Percentiles rank a stretch among this genome's conserved stretches.
These are phyloP conservation scores for Komagataella pastoris DNA, from an alignment of 805 yeast species.

Conservation along the genomic window DNA sequence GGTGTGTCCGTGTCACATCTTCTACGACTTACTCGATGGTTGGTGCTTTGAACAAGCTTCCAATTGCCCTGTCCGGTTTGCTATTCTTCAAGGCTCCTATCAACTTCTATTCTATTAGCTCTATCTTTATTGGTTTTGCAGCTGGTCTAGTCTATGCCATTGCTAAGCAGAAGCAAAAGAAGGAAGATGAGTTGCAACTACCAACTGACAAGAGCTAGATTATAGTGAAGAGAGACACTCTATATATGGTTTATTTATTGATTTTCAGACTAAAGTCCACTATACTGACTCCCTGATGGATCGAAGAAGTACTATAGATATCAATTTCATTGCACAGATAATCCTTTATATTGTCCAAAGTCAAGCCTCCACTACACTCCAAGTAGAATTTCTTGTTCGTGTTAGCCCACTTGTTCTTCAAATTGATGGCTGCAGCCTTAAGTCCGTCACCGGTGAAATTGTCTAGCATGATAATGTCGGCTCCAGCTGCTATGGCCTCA, in stretches of 20 bases:
- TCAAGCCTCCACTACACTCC: slow-evolving; percentile 90
- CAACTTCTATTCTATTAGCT: slow-evolving; percentile 79
- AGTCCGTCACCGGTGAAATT: slow-evolving; percentile 63
- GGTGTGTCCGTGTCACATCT: slow-evolving; percentile 99
- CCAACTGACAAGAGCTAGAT: slow-evolving; percentile 10
- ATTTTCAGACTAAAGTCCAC: slow-evolving; percentile 81
- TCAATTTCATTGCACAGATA: slow-evolving; percentile 74
- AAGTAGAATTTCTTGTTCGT: slow-evolving; percentile 40
- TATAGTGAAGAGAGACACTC: not conserved
- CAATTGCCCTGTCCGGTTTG: slow-evolving; percentile 92
- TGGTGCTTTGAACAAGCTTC: slow-evolving; percentile 96
- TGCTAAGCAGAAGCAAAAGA: slow-evolving; percentile 85
- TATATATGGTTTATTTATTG: slow-evolving; percentile 5
- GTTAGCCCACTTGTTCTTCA: slow-evolving; percentile 44
- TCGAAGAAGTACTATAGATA: slow-evolving; percentile 79
- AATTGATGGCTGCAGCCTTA: slow-evolving; percentile 44
- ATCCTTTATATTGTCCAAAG: slow-evolving; percentile 45
- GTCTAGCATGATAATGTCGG: slow-evolving; percentile 91
- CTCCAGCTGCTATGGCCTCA: slow-evolving; percentile 92
- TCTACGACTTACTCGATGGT: slow-evolving; percentile 99
- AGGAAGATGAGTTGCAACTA: slow-evolving; percentile 19
- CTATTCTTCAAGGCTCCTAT: slow-evolving; percentile 91
- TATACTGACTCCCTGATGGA: slow-evolving; percentile 82
- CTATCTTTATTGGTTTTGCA: slow-evolving; percentile 85
- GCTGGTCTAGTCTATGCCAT: slow-evolving; percentile 95